A percentile compares a stretch with the other conserved stretches of the same genome.
Evolutionary conservation across 192 early-diverging fungal species (phyloP).

Genomic region (Cetraspora pellucida): DNA sequence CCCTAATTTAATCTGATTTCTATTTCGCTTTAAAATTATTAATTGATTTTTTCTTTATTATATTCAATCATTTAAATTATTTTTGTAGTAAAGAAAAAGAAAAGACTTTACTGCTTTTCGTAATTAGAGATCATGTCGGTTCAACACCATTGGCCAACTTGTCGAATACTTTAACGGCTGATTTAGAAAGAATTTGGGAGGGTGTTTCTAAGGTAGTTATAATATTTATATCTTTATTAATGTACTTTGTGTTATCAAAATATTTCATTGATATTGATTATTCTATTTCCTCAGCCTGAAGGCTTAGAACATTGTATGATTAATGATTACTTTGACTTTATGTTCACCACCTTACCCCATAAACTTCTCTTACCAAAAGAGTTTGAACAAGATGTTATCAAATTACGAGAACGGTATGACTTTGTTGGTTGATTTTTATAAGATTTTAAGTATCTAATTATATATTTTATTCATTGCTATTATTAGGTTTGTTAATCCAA

Average conservation of each 20-base stretch:
- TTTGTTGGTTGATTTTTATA: background rate
- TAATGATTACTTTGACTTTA: constrained; percentile 89
- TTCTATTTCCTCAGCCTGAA: constrained; percentile 60
- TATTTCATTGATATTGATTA: background rate
- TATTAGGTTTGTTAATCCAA: constrained; percentile 69
- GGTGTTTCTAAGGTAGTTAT: constrained; percentile 71
- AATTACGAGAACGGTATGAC: constrained; percentile 65
- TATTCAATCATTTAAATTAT: background rate
- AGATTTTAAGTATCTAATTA: background rate
- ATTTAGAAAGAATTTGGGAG: constrained; percentile 93
- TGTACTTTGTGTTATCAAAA: background rate
- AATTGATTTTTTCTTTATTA: constrained; percentile 15
- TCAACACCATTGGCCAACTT: constrained; percentile 83
- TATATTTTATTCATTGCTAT: background rate
- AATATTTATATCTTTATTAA: background rate
- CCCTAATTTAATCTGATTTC: background rate
- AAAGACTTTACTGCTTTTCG: constrained; percentile 94
- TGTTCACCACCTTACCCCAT: constrained; percentile 88
- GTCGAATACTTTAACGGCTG: constrained; percentile 71
- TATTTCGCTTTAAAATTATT: background rate
- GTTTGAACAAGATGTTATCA: constrained; percentile 73
- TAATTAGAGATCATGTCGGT: constrained; percentile 94
- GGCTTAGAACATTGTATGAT: constrained; percentile 76
- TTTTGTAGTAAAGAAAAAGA: constrained; percentile 69
- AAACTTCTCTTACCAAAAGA: constrained; percentile 82